Evolutionary conservation across 352 stramenopile genomes (phyloP), one percentile per base, ranked within the genome.

Genomic region (Phytophthora palmivora): DNA sequence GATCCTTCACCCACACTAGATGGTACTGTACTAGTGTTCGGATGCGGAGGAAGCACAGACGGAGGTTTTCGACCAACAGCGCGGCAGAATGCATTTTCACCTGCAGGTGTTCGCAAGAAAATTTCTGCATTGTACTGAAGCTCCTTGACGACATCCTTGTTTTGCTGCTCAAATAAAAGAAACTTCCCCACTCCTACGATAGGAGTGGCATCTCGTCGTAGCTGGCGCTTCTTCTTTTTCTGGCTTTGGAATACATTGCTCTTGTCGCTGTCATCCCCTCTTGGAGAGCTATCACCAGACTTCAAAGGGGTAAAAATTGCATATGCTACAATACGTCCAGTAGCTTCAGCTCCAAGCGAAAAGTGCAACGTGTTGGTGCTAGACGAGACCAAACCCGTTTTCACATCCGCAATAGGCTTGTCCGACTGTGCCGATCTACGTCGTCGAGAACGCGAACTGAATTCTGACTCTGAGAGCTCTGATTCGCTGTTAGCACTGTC

Each of bases 121-220:
- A 95, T 82, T 55, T 96, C 88, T 1, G 87, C 87, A 41, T 87
- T 92, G 62, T 94, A 96, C 59, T 95, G 85, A 9, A 96, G 67
- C 54, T 96, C 88, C 60, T 96, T 96, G 49, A 96, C 71, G n/a
- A 96, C 83, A 36, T 96, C 88, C 58, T 95, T 95, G 72, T 95
- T 96, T 45, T 95, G 86, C 53, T 95, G 88, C 50, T 95, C 87
- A 55, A 89, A 96, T 3, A 96, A 59, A n/a, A 95, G 47, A 41
- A 96, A 84, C 34, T 95, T 95, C 14, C 88, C 87, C 12, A 88
- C 70, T 4, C 87, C 87, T 41, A 84, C 71, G 22, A 90, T 61
- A 19, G 87, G 85, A 36, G 78, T 83, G 7, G 86, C 74, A 55
- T 93, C 81, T n/a, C 81, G 81, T 22, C 82, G 77, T n/a, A 88